Evolutionary conservation across 768 basidiomycete species (phyloP), one percentile per base, ranked within the genome.

Genomic region (Xanthoconium stramineum): DNA sequence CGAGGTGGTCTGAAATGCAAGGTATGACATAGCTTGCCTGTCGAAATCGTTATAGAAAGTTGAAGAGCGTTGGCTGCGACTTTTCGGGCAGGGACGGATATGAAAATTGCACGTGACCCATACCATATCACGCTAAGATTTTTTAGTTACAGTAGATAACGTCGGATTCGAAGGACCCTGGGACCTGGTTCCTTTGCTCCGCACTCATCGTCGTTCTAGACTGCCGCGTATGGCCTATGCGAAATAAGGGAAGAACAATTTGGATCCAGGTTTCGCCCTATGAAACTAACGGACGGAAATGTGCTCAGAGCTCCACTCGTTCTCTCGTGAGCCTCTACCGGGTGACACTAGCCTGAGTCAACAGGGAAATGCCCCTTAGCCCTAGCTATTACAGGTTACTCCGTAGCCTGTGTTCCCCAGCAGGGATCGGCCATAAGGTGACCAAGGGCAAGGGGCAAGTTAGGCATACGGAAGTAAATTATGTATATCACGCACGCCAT

Each of bases 11-110:
- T 76, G 74, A 51, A 76, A 75, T 47, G 66, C 53, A 50, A 78
- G 64, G 52, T 73, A 75, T 47, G 82, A 67, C 82, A 83, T 83
- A 45, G 38, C 59, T 60, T 47, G 36, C 46, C 13, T 11, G 45
- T 46, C 30, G 15, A 47, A 9, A 33, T 20, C 4, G 32, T 47
- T 35, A 20, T 3, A 12, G 46, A 24, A 24, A 24, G 24, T 24
- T 24, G 24, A 24, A 4, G 24, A 24, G 24, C 24, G 24, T 24
- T 24, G 24, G 24, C 12, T 36, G 14, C 7, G 35, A 11, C 20
- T 43, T 32, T 48, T 57, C 62, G 62, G 62, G 36, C 13, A 17
- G 47, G 20, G 15, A 17, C 62, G 62, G 63, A 46, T 35, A 62
- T 45, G 50, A 53, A 61, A 50, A 12, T 4, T 6, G 56, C 65